Evolutionary conservation across 371 early-diverging fungal species (phyloP), one percentile per base, ranked within the genome.

Genomic region (Mortierella sp.): DNA sequence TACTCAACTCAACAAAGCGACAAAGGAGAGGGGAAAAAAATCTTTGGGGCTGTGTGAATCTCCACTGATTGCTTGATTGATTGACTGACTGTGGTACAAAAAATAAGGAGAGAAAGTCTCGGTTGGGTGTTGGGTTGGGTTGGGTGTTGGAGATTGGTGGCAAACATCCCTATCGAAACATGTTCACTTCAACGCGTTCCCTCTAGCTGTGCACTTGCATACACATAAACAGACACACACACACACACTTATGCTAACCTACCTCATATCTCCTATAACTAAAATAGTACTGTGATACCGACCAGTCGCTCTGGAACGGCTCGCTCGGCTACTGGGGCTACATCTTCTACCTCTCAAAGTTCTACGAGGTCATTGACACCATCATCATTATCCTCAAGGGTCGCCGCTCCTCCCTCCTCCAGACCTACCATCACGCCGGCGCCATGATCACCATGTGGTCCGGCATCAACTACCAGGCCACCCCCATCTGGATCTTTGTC

Each of bases 351-450:
- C 92, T 97, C 74, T 94, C 94, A 81, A 97, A 97, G 90, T 96
- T 93, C 86, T 97, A 96, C 89, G 97, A 97, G 89, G 92, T 97
- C 74, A 88, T 97, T 77, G 97, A 97, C 88, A 97, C 97, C 55
- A 91, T 93, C 73, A 96, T 97, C 83, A 95, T 97, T 78, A 88
- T 97, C 71, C 77, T 93, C 79, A 97, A 97, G 89, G 96, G 95
- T 55, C 94, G 95, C 71, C 93, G 92, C 60, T 92, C 95, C 0
- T 95, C 95, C 49, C 92, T 95, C 44, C 91, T 97, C 79, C 97
- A 97, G 88, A 94, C 94, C 74, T 97, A 96, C 86, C 97, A 97
- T 84, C 97, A 97, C 82, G 92, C 96, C 32, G 97, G 97, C 55
- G 97, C 97, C 27, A 96, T 97, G 88, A 90, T 96, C 81, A 94